Base-by-base conservation (phyloP, 2,329 filamentous ascomycete species). In the Aspergillus fischeri region DNA sequence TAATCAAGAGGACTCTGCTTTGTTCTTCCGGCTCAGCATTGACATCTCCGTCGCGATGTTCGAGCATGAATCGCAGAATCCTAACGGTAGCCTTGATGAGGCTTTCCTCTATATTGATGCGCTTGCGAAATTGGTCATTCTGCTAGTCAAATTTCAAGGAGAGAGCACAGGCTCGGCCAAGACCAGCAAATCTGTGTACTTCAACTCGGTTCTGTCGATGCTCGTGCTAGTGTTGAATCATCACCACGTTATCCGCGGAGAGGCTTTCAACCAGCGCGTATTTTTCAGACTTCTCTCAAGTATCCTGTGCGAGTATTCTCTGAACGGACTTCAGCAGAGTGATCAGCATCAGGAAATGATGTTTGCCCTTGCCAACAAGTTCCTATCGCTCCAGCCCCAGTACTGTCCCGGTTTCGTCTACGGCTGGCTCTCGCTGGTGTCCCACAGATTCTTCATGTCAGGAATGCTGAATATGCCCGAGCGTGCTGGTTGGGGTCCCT, bases 241-340 rank as follows among this genome's bases (percentile, higher is more conserved):
- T 65, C 91, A 97, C 70, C 88, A 95, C 67, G 82, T 89, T 55
- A 90, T 87, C 73, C 86, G 88, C 49, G 89, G 86, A 3, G 92
- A 96, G 54, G 83, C 82, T 42, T 92, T 96, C 78, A 93, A 91
- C 67, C 89, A 93, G 69, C 87, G 91, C 60, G 87, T 95, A 29
- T 97, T 97, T 80, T 94, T 92, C 83, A 87, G 93, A 49, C 81
- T 99, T 45, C 89, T 97, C 70, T 93, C 91, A 0, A 83, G 89
- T 67, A 81, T 97, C 50, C 81, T 99, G 4, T 90, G 89, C 72
- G 88, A 94, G 65, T 82, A 93, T 55, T 80, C 84, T 28, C 70
- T 78, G 49, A 78, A 84, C 50, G 82, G 81, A 11, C 81, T 86
- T 59, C 81, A 87, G 56, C 70, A 87, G 35, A 72, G 80, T 49